Evolutionary conservation across 2,329 filamentous ascomycete genomes (phyloP), one percentile per base, ranked within the genome.

Genomic region (Bipolaris oryzae): DNA sequence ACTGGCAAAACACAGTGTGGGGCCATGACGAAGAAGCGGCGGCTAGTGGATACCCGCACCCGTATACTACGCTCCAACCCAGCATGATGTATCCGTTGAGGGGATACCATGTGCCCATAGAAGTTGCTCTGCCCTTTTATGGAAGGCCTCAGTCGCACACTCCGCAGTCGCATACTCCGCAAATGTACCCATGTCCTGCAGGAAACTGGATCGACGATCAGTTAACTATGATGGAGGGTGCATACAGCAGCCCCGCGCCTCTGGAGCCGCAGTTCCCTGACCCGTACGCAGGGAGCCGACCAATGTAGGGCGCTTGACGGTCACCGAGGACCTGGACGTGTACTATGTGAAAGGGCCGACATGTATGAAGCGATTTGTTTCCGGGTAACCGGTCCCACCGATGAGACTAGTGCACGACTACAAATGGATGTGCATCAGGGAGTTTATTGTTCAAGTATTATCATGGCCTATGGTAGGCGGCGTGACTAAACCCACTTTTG

Each of bases 1-100:
- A 50, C 15, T 58, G 57, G 58, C 43, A 43, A 28, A 25, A 45
- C 9, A 3, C 41, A 21, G 53, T 47, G 11, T 16, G 25, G 34
- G 33, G 10, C 10, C 16, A 34, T 6, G 11, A 20, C 16, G 28
- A 45, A 28, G 42, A 38, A 28, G 43, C 25, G 18, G 20, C 50
- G 16, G 13, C 33, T 25, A 34, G 51, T 15, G 52, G 25, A 38
- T 45, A 38, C 6, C 45, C 53, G 9, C 33, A 53, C 13, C 47
- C 38, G 28, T 38, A 50, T 9, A 49, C 48, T 21, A 20, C 41
- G 18, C 35, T 21, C 15, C 51, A 31, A 18, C 28, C 51, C 28
- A 54, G 43, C 5, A 41, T 43, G 21, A 44, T 20, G 23, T 44
- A 53, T 11, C 16, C 42, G 11, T 18, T 50, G 28, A 35, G 16